These are phyloP conservation scores for Phalaenopsis aphrodite DNA, from an alignment of 106 monocot species.

Conservation along the genomic window DNA sequence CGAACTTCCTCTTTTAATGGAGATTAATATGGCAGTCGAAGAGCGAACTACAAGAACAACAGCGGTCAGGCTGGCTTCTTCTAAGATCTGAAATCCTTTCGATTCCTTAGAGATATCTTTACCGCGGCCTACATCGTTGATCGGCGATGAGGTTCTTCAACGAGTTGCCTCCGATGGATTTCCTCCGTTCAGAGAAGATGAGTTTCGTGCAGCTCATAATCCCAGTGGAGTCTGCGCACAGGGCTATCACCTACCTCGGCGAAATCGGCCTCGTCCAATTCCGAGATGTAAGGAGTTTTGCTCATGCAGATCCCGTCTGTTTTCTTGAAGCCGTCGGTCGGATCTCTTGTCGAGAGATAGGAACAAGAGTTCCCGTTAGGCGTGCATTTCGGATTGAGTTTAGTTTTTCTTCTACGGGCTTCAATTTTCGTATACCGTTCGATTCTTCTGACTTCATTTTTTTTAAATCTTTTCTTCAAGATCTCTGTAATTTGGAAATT, in stretches of 20 bases:
- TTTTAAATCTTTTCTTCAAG: background rate
- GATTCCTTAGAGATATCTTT: background rate
- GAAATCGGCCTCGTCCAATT: constrained; percentile 92
- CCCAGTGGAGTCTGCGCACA: constrained; percentile 79
- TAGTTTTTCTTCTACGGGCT: background rate
- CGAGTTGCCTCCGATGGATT: constrained; percentile 76
- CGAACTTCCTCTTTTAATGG: background rate
- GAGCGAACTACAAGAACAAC: background rate
- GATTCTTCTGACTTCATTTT: background rate
- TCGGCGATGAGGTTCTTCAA: constrained; percentile 41
- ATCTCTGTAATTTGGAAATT: constrained; percentile 3
- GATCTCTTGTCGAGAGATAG: background rate
- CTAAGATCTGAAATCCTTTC: background rate
- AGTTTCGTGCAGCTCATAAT: constrained; percentile 87
- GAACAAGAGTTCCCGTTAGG: background rate
- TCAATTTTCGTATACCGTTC: background rate
- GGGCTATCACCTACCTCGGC: constrained; percentile 76
- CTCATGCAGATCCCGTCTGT: background rate
- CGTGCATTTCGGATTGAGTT: background rate
- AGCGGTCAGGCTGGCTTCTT: background rate
- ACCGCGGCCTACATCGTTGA: background rate
- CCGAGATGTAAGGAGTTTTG: constrained; percentile 55
- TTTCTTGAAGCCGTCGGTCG: background rate
- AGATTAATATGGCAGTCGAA: background rate
- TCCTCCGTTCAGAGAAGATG: constrained; percentile 89